Evolutionary conservation across 805 yeast species (phyloP).

Genomic region (Sungouiozyma intestinalis): DNA sequence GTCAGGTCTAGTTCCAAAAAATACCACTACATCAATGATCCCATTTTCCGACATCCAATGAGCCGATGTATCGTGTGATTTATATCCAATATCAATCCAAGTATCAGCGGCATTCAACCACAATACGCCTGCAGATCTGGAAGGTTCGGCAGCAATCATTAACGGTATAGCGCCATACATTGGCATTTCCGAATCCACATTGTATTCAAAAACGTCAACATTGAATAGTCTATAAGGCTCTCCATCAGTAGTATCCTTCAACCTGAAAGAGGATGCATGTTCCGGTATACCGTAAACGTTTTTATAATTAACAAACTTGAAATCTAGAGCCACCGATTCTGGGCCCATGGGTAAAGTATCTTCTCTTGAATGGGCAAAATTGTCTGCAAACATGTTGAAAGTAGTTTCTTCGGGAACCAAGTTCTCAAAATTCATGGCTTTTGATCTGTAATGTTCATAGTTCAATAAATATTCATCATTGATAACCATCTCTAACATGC

Average conservation of each 20-base stretch:
- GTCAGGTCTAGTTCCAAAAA: slow-evolving; percentile 49
- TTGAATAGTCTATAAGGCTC: slow-evolving; percentile 85
- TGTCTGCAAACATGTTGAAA: slow-evolving; percentile 59
- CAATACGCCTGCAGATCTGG: slow-evolving; percentile 60
- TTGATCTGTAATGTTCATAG: slow-evolving; percentile 66
- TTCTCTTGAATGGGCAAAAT: slow-evolving; percentile 50
- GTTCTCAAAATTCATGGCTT: slow-evolving; percentile 33
- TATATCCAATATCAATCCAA: slow-evolving; percentile 53
- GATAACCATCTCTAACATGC: slow-evolving; percentile 39
- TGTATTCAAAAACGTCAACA: slow-evolving; percentile 94
- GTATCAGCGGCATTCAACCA: slow-evolving; percentile 95
- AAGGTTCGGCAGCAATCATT: slow-evolving; percentile 56
- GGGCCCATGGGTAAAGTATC: slow-evolving; percentile 79
- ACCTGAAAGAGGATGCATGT: slow-evolving; percentile 72
- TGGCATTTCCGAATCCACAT: slow-evolving; percentile 67
- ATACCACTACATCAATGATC: slow-evolving; percentile 58
- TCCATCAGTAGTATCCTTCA: slow-evolving; percentile 51
- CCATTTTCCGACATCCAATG: slow-evolving; percentile 97
- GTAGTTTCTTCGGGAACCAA: slow-evolving; percentile 50
- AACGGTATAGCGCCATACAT: slow-evolving; percentile 96
- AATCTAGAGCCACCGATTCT: slow-evolving; percentile 77
- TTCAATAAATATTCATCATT: slow-evolving; percentile 68
- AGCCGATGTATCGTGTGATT: slow-evolving; percentile 32
- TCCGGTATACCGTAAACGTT: slow-evolving; percentile 93
- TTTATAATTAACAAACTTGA: slow-evolving; percentile 47